phyloP scores from a whole-genome alignment of 2,329 filamentous ascomycete species.

The Chaetomium sp. region DNA sequence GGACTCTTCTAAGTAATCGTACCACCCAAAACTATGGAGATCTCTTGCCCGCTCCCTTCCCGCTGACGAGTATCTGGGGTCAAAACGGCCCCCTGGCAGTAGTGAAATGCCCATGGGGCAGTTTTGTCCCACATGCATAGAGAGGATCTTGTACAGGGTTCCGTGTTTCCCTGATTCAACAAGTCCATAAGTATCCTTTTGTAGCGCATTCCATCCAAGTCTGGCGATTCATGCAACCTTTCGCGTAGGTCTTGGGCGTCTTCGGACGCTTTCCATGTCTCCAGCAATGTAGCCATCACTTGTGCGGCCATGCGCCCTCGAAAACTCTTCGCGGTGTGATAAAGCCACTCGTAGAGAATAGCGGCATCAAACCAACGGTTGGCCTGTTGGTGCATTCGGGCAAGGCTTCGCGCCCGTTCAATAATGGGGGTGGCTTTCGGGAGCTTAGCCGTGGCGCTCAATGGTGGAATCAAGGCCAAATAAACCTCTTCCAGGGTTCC shows the following conservation, averaged over 20 bases:
- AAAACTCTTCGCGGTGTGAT: neutral
- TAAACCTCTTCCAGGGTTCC: neutral
- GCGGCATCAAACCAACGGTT: neutral
- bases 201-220: no score
- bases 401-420: neutral
- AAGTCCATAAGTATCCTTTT: no score
- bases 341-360: neutral
- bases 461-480: neutral
- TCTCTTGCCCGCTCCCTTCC: no score
- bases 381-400: neutral
- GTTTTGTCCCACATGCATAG: no score
- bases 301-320: neutral
- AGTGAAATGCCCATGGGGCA: no score
- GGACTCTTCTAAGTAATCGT: no score
- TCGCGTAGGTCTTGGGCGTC: neutral
- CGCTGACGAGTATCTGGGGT: no score
- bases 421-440: neutral
- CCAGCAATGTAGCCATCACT: neutral
- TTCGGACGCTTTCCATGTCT: neutral
- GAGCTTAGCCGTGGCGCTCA: neutral
- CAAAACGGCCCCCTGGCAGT: no score
- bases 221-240: no score
- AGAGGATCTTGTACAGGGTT: no score
- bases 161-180: no score
- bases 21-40: no score